Base-by-base conservation (phyloP, 148 eudicot species). In the Amaranthus hypochondriacus region DNA sequence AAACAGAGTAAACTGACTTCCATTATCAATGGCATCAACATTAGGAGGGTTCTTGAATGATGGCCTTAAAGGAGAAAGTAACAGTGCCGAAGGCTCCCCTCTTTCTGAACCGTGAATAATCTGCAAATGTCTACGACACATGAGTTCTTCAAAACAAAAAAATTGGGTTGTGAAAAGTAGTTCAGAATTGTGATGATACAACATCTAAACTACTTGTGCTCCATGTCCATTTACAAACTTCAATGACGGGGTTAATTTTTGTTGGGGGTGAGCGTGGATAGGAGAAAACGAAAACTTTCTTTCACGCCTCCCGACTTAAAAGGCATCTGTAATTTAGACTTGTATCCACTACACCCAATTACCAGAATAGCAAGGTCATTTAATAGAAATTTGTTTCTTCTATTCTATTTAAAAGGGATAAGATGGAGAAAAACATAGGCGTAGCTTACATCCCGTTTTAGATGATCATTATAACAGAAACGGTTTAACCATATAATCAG, bases 1-100 rank as follows among this genome's bases (percentile, higher is more conserved):
- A 81, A 95, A 95, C 77, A 87, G 81, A 28, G 99, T 95, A 77
- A 95, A 95, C 73, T 95, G 99, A 59, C 96, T 90, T 80, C 96
- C 97, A 68, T 62, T 77, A 73, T 81, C 84, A 76, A 85, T 77
- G 43, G 70, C 77, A 76, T 89, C 86, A 61, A 69, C 74, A 43
- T 63, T 69, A 69, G 83, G 81, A 44, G 84, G 84, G 71, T 69
- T 81, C 87, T 83, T 90, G 80, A 84, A 86, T 75, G 90, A 82
- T 68, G 93, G 83, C 76, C 70, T 90, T 56, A 78, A 74, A 71
- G 97, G 97, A 52, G 99, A 92, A 78, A 95, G 92, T 77, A 95
- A 80, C 71, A 92, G 56, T 18, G 94, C 93, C 71, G 84, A 86
- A 66, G 93, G 74, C 78, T 95, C 99, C 66, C 99, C 99, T 74